These are phyloP conservation scores for Russula sp. DNA, from an alignment of 768 basidiomycete genomes.

Conservation along the genomic window DNA sequence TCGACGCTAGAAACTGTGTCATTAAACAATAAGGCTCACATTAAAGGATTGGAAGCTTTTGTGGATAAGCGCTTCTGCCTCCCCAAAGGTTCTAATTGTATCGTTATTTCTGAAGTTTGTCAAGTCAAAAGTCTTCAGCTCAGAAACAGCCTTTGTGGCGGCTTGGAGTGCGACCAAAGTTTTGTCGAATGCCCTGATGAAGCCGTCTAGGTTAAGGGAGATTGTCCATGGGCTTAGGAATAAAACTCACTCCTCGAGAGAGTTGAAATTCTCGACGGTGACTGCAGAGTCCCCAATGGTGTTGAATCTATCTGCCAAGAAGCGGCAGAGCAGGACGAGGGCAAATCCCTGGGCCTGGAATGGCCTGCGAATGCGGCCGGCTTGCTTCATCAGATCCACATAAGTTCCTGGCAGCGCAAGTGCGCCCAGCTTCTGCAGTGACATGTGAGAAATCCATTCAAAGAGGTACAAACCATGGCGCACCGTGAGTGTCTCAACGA, in stretches of 20 bases:
- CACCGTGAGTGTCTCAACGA: constrained; percentile 1
- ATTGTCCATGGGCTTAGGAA: not conserved
- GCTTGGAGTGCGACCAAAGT: not conserved
- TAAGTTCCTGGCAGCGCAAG: not conserved
- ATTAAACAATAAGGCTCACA: not conserved
- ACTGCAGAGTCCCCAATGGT: not conserved
- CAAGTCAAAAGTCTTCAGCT: not conserved
- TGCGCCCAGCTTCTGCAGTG: not conserved
- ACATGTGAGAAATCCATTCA: not conserved
- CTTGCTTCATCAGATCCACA: constrained; percentile 11
- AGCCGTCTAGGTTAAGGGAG: not conserved
- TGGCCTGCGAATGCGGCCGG: constrained; percentile 10
- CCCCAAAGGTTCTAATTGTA: not conserved
- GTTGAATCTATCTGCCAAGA: constrained; percentile 9
- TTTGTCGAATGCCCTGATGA: constrained; percentile 4
- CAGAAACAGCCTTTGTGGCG: not conserved
- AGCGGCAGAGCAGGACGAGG: constrained; percentile 13
- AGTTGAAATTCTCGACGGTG: not conserved
- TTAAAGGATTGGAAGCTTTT: not conserved
- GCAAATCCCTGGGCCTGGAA: constrained; percentile 18
- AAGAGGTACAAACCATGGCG: not conserved
- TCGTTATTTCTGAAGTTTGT: not conserved
- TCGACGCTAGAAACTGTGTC: not conserved
- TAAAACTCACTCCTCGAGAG: constrained; percentile 14
- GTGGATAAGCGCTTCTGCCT: not conserved